Base-by-base conservation (phyloP, 768 basidiomycete genomes). In the Lyophyllum atratum region DNA sequence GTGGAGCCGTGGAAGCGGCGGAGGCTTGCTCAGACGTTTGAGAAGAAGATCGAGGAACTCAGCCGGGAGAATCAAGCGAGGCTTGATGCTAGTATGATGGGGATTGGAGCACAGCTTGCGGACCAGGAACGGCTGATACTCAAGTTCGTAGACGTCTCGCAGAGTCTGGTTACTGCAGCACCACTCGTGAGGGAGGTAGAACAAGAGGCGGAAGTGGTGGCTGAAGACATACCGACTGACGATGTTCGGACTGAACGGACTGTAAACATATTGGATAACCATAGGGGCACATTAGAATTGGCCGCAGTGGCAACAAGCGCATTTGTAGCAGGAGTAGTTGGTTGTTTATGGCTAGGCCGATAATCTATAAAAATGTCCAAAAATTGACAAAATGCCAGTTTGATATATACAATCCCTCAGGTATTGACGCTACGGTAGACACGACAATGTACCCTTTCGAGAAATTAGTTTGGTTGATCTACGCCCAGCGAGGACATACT, bases 1-100 rank as follows among this genome's bases (percentile, higher is more conserved):
- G 93, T 99, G 53, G 97, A 99, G 71, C 97, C 97, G 0, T 99
- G 94, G 93, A 98, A 98, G 74, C 82, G 97, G 59, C 82, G 85
- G 64, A 78, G 87, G 64, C 74, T 99, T 67, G 91, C 93, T 7
- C 84, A 92, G 72, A 91, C 92, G 28, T 92, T 99, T 59, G 96
- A 98, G 75, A 84, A 79, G 67, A 89, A 93, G 74, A 85, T 96
- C 31, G 80, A 82, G 56, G 81, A 87, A 63, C 77, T 92, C 65
- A 80, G 78, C 52, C 68, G 70, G 58, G 82, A 87, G 57, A 84
- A 87, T 59, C 80, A 74, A 52, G 69, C 65, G 34, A 70, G 77
- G 65, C 64, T 89, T 53, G 77, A 80, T 54, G 74, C 70, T 6
- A 81, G 78, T 62, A 78, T 84, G 72, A 61, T 67, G 42, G 76